phyloP scores from a whole-genome alignment of 2,329 filamentous ascomycete genomes.

The Botrytis medusae region DNA sequence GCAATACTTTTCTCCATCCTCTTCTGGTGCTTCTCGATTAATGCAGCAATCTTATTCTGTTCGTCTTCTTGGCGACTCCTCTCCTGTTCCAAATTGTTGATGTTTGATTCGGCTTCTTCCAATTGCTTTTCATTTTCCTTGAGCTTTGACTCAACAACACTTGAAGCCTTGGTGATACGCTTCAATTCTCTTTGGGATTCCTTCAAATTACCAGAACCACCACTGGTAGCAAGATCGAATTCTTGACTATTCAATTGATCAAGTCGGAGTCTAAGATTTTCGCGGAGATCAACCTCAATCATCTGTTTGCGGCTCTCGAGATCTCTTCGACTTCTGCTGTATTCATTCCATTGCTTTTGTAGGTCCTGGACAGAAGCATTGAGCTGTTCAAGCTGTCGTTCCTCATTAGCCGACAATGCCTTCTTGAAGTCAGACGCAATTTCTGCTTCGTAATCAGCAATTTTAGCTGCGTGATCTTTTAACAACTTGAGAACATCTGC shows the following conservation, averaged over 20 bases:
- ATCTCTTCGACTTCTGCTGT: constrained; percentile 71
- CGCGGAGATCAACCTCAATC: constrained; percentile 83
- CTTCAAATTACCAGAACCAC: constrained; percentile 65
- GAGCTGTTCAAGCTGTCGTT: constrained; percentile 72
- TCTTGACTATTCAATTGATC: constrained; percentile 81
- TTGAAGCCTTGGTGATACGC: constrained; percentile 68
- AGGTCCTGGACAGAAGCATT: constrained; percentile 69
- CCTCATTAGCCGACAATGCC: constrained; percentile 77
- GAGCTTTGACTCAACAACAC: constrained; percentile 66
- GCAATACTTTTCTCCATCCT: constrained; percentile 89
- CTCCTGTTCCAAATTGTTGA: constrained; percentile 44
- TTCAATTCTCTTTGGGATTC: constrained; percentile 80
- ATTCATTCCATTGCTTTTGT: constrained; percentile 72
- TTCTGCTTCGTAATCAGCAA: constrained; percentile 77
- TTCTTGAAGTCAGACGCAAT: constrained; percentile 89
- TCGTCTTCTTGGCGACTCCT: constrained; percentile 66
- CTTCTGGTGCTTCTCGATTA: constrained; percentile 84
- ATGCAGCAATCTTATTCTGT: constrained; percentile 71
- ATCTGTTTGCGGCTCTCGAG: constrained; percentile 79
- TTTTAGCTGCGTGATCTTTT: constrained; percentile 71
- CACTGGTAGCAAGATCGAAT: constrained; percentile 64
- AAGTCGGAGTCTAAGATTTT: constrained; percentile 82
- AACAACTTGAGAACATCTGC: constrained; percentile 74
- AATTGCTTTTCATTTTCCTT: constrained; percentile 72
- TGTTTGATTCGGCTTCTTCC: constrained; percentile 50